Evolutionary conservation across 768 basidiomycete species (phyloP).

Genomic region (Chalciporus pseudorubinellus): DNA sequence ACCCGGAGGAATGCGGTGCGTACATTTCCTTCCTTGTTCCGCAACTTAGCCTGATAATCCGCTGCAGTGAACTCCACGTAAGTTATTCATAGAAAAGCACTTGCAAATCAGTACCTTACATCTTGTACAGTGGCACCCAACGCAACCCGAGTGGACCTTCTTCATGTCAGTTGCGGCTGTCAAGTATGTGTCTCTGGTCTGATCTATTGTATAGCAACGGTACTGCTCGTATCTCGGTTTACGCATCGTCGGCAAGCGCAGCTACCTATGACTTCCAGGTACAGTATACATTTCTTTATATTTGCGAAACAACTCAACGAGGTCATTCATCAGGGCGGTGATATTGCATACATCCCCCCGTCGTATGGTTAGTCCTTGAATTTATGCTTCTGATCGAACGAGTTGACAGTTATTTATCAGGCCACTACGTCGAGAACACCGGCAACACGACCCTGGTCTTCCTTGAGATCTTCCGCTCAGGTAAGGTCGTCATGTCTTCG

Average conservation of each 20-base stretch:
- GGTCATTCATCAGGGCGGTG: constrained; percentile 28
- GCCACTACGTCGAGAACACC: constrained; percentile 68
- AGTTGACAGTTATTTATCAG: constrained; percentile 24
- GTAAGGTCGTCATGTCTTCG: constrained; percentile 24
- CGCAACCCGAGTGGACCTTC: constrained; percentile 48
- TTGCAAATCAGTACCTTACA: background rate
- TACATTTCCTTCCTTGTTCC: background rate
- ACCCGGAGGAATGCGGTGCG: constrained; percentile 58
- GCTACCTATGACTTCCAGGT: constrained; percentile 47
- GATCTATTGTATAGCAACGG: constrained; percentile 31
- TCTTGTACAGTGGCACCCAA: constrained; percentile 47
- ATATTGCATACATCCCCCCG: constrained; percentile 25
- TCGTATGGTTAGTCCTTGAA: constrained; percentile 19
- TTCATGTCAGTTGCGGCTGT: constrained; percentile 30
- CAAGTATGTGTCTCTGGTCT: background rate
- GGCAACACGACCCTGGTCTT: constrained; percentile 56
- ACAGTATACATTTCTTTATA: background rate
- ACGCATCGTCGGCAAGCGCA: constrained; percentile 40
- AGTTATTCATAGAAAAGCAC: constrained; percentile 12
- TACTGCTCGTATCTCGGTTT: constrained; percentile 41
- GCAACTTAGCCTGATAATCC: background rate
- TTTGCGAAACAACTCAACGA: background rate
- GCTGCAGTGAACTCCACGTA: constrained; percentile 44
- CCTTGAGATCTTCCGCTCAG: constrained; percentile 61
- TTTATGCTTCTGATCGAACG: background rate